phyloP scores from a whole-genome alignment of 2,329 filamentous ascomycete genomes.

The Epicoccum nigrum region DNA sequence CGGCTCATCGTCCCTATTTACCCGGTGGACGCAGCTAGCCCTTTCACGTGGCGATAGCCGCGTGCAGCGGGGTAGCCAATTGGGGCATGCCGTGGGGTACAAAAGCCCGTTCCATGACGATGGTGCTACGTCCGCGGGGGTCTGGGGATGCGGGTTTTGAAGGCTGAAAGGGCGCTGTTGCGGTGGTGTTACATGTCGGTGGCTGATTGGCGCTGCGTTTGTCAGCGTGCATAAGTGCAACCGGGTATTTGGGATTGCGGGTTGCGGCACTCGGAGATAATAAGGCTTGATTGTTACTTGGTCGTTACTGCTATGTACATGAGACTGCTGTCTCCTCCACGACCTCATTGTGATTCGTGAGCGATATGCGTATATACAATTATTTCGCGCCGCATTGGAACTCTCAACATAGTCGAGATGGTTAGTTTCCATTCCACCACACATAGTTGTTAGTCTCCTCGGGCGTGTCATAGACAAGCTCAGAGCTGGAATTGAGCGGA shows the following conservation, averaged over 20 bases:
- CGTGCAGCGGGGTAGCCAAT: slow-evolving; percentile 6
- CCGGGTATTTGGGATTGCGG: background rate
- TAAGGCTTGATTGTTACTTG: background rate
- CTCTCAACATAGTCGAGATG: background rate
- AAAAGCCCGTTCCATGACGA: background rate
- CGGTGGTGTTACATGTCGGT: background rate
- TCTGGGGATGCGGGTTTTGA: background rate
- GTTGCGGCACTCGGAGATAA: background rate
- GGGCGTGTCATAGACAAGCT: slow-evolving; percentile 51
- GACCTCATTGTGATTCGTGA: background rate
- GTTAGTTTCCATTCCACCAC: slow-evolving; percentile 54
- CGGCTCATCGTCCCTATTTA: slow-evolving; percentile 17
- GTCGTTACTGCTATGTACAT: slow-evolving; percentile 4
- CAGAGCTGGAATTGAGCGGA: slow-evolving; percentile 50
- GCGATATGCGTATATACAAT: background rate
- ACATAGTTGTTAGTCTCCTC: slow-evolving; percentile 54
- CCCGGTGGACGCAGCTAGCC: slow-evolving; percentile 7
- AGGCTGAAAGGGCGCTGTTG: slow-evolving; percentile 1
- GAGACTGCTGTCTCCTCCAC: background rate
- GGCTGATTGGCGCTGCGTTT: background rate
- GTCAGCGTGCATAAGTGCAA: slow-evolving; percentile 1
- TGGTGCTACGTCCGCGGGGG: background rate
- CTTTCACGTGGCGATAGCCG: background rate
- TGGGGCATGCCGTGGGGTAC: background rate
- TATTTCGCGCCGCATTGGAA: background rate